phyloP scores from a whole-genome alignment of 441 rosid species.

The Euphorbia celastroides region DNA sequence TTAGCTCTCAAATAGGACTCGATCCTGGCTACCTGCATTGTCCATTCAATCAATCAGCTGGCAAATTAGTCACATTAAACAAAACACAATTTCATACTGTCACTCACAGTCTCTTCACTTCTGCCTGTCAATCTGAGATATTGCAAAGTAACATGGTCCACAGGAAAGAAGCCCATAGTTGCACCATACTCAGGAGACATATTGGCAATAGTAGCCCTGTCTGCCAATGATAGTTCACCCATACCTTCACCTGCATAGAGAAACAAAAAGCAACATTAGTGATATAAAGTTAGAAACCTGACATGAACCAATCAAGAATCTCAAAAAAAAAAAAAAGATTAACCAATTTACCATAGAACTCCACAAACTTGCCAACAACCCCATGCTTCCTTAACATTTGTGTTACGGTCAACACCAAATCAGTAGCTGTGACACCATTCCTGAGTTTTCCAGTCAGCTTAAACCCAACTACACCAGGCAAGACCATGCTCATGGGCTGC shows the following conservation, averaged over 20 bases:
- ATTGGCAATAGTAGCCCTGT: constrained; percentile 92
- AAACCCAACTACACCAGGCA: constrained; percentile 98
- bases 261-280: constrained; percentile 6
- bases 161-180: constrained; percentile 97
- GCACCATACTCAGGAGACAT: constrained; percentile 99
- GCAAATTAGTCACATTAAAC: not conserved
- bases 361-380: constrained; percentile 98
- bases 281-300: constrained; percentile 14
- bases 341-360: constrained; percentile 67
- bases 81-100: not conserved
- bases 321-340: not conserved
- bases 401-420: constrained; percentile 92
- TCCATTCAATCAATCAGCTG: constrained; percentile 25
- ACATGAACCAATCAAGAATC: not conserved
- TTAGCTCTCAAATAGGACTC: constrained; percentile 87
- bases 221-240: constrained; percentile 84
- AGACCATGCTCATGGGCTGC: constrained; percentile 99
- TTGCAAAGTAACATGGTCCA: constrained; percentile 82
- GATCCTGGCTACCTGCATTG: constrained; percentile 73
- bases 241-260: constrained; percentile 78
- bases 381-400: constrained; percentile 99
- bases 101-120: constrained; percentile 69
- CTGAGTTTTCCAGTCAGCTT: constrained; percentile 77
- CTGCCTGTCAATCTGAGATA: constrained; percentile 83
- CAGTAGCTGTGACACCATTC: constrained; percentile 96